Base-by-base conservation (phyloP, 805 yeast species). In the Tetrapisispora arboricola region DNA sequence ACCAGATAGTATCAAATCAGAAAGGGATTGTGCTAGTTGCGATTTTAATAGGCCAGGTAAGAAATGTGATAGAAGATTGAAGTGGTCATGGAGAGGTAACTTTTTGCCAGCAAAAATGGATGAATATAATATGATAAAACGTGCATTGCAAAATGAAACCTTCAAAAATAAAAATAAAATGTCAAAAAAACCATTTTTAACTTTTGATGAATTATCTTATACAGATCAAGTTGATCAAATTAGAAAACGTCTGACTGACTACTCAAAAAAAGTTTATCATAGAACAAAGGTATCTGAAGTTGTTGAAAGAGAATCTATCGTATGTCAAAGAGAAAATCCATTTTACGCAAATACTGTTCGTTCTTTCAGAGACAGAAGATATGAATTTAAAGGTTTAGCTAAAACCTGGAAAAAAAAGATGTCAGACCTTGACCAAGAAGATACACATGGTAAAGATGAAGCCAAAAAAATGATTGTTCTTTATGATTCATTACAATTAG, bases 81-180 rank as follows among this genome's bases (percentile, higher is more conserved):
- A 88, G 0, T 92, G 99, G 99, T 73, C 95, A 6, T 92, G 99
- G 97, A 78, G 99, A 67, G 99, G 97, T 39, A 98, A 92, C 53
- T 94, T 71, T 53, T 83, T 71, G 49, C 97, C 98, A 0, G 86
- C 96, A 0, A 80, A 84, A 57, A 78, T 77, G 74, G 87, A 82
- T 54, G 98, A 92, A 54, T 90, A 92, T 58, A 75, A 79, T 44
- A 83, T 87, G 94, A 78, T 92, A 31, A 84, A 83, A 57, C 71
- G 90, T 54, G 82, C 95, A 1, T 63, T 90, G 30, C 84, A 81
- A 47, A 76, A 73, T 49, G 97, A 90, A 58, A 67, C 72, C 1
- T 86, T 86, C 51, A 85, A 90, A 0, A 74, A 78, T 15, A 64
- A 70, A 33, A 74, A 78, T 19, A 64, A 68, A 38, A 70, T 63